Base-by-base conservation (phyloP, 768 basidiomycete genomes). In the Gloeophyllum trabeum region DNA sequence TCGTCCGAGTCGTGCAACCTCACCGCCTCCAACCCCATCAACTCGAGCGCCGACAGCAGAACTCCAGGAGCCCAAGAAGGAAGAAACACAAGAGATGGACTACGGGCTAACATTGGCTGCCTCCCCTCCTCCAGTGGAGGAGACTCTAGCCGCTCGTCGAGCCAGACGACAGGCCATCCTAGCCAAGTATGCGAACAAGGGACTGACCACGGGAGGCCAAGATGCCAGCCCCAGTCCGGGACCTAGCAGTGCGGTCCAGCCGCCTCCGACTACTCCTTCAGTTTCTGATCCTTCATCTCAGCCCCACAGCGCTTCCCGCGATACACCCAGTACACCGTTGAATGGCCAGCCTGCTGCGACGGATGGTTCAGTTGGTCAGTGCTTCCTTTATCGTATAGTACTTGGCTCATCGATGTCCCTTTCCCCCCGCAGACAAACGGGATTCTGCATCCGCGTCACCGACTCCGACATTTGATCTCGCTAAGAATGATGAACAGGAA, bases 161-260 rank as follows among this genome's bases (percentile, higher is more conserved):
- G 82, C 82, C 12, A 66, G 62, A 42, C 78, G 88, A 22, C 76
- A 76, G 45, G 87, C 82, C 6, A 90, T 92, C 43, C 64, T 85
- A 34, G 86, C 84, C 42, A 89, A 86, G 59, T 83, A 87, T 59
- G 52, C 66, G 4, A 73, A 71, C 13, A 59, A 67, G 42, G 58
- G 65, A 42, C 72, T 68, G 50, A 46, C 56, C 14, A 58, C 52
- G 46, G 60, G 63, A 43, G 69, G 70, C 50, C 44, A 48, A 28
- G 41, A 35, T 25, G 55, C 66, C 48, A 74, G 71, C 47, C 71
- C 75, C 25, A 76, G 74, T 53, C 74, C 76, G 35, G 72, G 72
- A 57, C 69, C 75, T 63, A 78, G 75, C 61, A 81, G 79, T 79
- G 78, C 79, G 75, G 74, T 75, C 56, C 73, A 76, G 53, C 79